Evolutionary conservation across 2,329 filamentous ascomycete genomes (phyloP), one percentile per base, ranked within the genome.

Genomic region (Epichloe aotearoae): DNA sequence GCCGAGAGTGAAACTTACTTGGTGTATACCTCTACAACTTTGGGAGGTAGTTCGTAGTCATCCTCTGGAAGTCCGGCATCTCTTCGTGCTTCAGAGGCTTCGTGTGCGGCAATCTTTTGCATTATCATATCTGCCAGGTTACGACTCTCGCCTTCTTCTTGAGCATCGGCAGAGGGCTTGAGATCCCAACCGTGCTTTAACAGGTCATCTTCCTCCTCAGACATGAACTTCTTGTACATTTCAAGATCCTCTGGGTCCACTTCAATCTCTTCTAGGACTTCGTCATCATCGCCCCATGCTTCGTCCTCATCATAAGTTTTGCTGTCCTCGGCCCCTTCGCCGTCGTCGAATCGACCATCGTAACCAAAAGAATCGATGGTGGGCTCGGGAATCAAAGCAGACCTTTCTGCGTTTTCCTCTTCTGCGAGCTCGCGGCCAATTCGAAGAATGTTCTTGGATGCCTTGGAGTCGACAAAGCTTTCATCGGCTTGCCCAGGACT

Each of bases 61-160:
- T 95, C 90, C 56, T 93, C 86, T 2, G 81, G 76, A 0, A 76
- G 66, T 17, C 75, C 77, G 50, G 79, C 53, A 38, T 63, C 64
- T 30, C 62, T 62, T 44, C 65, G 59, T 15, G 65, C 73, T 56
- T 83, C 74, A 34, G 76, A 76, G 4, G 87, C 85, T 71, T 98
- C 93, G 61, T 94, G 87, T 53, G 86, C 84, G 4, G 89, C 88
- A 62, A 98, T 98, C 69, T 95, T 95, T 63, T 91, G 83, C 52
- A 98, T 71, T 56, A 98, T 98, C 55, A 98, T 72, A 62, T 95
- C 90, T 15, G 93, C 89, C 52, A 98, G 74, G 65, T 97, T 95
- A 55, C 85, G 88, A 14, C 77, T 74, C 52, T 76, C 71, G 6
- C 62, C 64, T 14, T 76, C 70, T 3, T 59, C 62, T 14, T 74